phyloP scores from a whole-genome alignment of 129 eudicot genomes.

The Artemisia argyi region DNA sequence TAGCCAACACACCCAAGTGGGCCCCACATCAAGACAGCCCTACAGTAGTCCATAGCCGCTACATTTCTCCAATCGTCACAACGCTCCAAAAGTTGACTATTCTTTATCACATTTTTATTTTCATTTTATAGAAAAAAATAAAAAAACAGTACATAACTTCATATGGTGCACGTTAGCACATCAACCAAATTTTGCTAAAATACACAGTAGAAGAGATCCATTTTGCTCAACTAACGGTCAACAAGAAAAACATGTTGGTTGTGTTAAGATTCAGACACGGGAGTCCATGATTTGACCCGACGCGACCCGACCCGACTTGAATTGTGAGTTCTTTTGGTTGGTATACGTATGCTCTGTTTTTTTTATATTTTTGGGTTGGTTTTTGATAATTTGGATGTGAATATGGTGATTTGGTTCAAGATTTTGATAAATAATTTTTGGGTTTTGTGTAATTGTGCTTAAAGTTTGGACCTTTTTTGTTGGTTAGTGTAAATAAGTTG shows the following conservation, averaged over 20 bases:
- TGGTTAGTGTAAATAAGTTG: constrained; percentile 6
- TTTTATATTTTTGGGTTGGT: constrained; percentile 9
- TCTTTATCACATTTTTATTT: constrained; percentile 3
- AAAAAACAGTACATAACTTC: neutral
- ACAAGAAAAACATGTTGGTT: constrained; percentile 16
- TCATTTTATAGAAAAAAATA: no score
- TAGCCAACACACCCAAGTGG: neutral
- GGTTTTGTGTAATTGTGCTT: neutral
- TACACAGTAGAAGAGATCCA: constrained; percentile 31
- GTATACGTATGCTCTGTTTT: neutral
- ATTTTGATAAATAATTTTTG: neutral
- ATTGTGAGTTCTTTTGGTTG: constrained; percentile 23
- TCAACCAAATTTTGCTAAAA: neutral
- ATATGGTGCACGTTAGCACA: constrained; percentile 23
- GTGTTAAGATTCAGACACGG: constrained; percentile 10
- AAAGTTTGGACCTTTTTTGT: neutral
- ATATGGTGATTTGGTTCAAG: neutral
- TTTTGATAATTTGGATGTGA: constrained; percentile 8
- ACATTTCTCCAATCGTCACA: constrained; percentile 26
- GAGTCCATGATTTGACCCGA: constrained; percentile 17
- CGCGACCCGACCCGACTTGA: constrained; percentile 32
- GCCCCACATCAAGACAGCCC: constrained; percentile 22
- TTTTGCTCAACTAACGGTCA: constrained; percentile 21
- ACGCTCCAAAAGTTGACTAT: constrained; percentile 28
- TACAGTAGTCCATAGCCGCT: constrained; percentile 13